Evolutionary conservation across 202 grass and related monocot genomes (phyloP), one percentile per base, ranked within the genome.

Genomic region (Setaria italica): DNA sequence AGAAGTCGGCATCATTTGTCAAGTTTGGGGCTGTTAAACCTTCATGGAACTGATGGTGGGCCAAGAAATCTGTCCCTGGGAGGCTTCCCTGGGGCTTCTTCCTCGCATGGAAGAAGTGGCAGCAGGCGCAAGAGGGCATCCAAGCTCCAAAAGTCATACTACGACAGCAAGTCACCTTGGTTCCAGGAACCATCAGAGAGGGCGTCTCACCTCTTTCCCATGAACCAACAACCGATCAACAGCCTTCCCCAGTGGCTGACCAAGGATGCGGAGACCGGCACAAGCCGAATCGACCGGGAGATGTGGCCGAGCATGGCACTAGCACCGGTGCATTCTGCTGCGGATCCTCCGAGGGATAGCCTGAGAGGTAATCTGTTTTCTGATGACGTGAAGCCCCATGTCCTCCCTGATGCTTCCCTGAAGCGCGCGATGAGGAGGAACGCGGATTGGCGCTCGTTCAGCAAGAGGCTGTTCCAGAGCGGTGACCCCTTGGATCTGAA

Each of bases 231-330:
- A 58, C 42, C 43, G 56, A 75, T 75, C 42, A 86, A 39, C 64
- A 75, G 54, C 73, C 92, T 94, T 76, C 93, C 93, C 7, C 88
- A 92, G 82, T 95, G 93, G 93, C 93, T 95, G 37, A 92, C 67
- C 11, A 91, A 90, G 72, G 88, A 78, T 42, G 68, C 70, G 0
- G 64, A 80, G 25, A 87, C 77, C 0, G 62, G 78, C 42, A 59
- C 29, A 62, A 77, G 82, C 57, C 76, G 47, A 75, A 46, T 79
- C 16, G 74, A 76, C 62, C 78, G 59, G 2, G 83, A 79, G 33
- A 74, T 84, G 85, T 91, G 89, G 81, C 56, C 81, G 1, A 81
- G 70, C 89, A 65, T 72, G 37, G 49, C 51, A 17, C 60, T 68
- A n/a, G 29, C 77, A 30, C 43, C 77, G 35, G 86, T 78, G 0